Conservation (phyloP, 2,329 filamentous ascomycete species). For the Acrocalymma vagum region DNA sequence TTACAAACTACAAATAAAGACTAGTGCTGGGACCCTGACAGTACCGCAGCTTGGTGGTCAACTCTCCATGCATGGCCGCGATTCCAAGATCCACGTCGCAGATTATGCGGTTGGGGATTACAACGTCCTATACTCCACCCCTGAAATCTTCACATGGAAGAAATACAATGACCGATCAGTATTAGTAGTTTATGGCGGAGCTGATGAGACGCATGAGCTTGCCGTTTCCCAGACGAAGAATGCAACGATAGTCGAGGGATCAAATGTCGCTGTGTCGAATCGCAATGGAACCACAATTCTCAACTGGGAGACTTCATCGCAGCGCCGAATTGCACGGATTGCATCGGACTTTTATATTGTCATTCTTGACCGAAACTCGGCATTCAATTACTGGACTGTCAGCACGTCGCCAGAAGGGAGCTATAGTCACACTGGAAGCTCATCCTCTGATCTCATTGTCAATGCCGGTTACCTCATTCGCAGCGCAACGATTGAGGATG, state of each 20-base stretch:
- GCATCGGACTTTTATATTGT: conserved; percentile 59
- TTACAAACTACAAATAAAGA: conserved; percentile 70
- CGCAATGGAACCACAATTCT: conserved; percentile 55
- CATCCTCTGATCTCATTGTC: conserved; percentile 57
- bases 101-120: conserved; percentile 69
- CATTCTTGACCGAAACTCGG: conserved; percentile 68
- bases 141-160: conserved; percentile 73
- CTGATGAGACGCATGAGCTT: conserved; percentile 68
- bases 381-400: conserved; percentile 73
- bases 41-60: conserved; percentile 65
- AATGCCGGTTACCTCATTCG: conserved; percentile 70
- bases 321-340: conserved; percentile 58
- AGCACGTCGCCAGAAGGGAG: conserved; percentile 21
- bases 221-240: conserved; percentile 50
- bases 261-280: conserved; percentile 40
- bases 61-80: conserved; percentile 66
- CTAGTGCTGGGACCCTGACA: conserved; percentile 58
- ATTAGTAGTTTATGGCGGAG: conserved; percentile 69
- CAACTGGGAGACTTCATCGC: conserved; percentile 62
- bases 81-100: conserved; percentile 71
- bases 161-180: conserved; percentile 64
- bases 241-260: conserved; percentile 47
- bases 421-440: conserved; percentile 21
- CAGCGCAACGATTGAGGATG: conserved; percentile 61
- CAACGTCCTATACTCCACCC: conserved; percentile 70